A percentile compares a stretch with the other conserved stretches of the same genome.
Conservation (phyloP, 768 basidiomycete species). For the Boletellus sp. region DNA sequence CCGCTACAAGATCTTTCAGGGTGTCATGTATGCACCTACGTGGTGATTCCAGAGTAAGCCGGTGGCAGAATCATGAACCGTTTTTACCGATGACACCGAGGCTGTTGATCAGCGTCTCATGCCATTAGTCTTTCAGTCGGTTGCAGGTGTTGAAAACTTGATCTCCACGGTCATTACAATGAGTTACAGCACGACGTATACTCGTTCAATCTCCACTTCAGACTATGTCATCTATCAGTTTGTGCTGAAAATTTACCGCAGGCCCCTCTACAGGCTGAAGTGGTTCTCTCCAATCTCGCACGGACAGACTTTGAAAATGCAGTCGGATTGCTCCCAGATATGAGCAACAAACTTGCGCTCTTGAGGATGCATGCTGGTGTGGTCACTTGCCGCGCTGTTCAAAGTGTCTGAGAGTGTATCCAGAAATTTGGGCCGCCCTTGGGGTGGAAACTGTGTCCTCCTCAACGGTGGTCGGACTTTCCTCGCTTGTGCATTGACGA, state of each 20-base stretch:
- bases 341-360: conserved; percentile 29
- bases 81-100: no score
- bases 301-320: conserved; percentile 29
- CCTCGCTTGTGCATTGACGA: conserved; percentile 30
- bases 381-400: conserved; percentile 1
- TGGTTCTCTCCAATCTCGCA: conserved; percentile 45
- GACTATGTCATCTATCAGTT: conserved; percentile 39
- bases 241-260: conserved; percentile 45
- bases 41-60: no score
- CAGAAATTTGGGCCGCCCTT: conserved; percentile 32
- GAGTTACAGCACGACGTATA: no score
- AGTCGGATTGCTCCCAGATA: conserved; percentile 20
- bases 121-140: no score
- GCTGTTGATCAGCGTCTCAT: no score
- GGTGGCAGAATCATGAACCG: no score
- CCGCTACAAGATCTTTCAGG: no score
- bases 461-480: conserved; percentile 22
- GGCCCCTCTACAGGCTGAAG: conserved; percentile 47
- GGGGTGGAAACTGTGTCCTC: conserved; percentile 31
- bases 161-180: no score
- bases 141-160: no score
- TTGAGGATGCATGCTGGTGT: conserved; percentile 24
- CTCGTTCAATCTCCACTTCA: no score
- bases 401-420: not conserved
- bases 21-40: no score